Conservation (phyloP, 2,329 filamentous ascomycete genomes). For the Calonectria naviculata region DNA sequence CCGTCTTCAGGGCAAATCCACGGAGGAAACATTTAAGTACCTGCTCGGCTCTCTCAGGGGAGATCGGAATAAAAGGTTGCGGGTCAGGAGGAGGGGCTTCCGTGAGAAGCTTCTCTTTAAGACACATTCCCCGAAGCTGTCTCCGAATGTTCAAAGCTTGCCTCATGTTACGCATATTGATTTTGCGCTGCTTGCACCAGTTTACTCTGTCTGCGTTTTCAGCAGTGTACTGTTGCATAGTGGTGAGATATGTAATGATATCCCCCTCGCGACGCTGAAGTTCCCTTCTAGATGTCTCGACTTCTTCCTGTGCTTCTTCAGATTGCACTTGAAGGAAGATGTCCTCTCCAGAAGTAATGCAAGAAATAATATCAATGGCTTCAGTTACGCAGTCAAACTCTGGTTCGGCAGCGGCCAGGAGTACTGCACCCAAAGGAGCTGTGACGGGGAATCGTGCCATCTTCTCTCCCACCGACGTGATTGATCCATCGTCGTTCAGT, state of each 20-base stretch:
- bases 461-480: slow-evolving; percentile 78
- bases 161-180: slow-evolving; percentile 71
- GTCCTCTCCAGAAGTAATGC: slow-evolving; percentile 71
- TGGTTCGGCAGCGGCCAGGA: slow-evolving; percentile 80
- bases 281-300: slow-evolving; percentile 65
- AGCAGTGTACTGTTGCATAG: slow-evolving; percentile 70
- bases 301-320: slow-evolving; percentile 66
- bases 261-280: slow-evolving; percentile 72
- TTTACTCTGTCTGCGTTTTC: slow-evolving; percentile 65
- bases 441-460: slow-evolving; percentile 88
- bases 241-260: slow-evolving; percentile 72
- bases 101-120: slow-evolving; percentile 61
- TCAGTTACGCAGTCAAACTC: slow-evolving; percentile 81
- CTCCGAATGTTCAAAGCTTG: slow-evolving; percentile 71
- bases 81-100: slow-evolving; percentile 62
- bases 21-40: slow-evolving; percentile 71
- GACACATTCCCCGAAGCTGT: slow-evolving; percentile 68
- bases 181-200: slow-evolving; percentile 69
- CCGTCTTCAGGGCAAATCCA: slow-evolving; percentile 71
- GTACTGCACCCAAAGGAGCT: slow-evolving; percentile 81
- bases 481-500: slow-evolving; percentile 75
- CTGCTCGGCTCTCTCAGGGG: slow-evolving; percentile 63
- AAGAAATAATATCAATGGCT: slow-evolving; percentile 84
- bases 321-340: slow-evolving; percentile 70
- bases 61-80: slow-evolving; percentile 65